Conservation (phyloP, 2,329 filamentous ascomycete species). For the Bipolaris sorokiniana region DNA sequence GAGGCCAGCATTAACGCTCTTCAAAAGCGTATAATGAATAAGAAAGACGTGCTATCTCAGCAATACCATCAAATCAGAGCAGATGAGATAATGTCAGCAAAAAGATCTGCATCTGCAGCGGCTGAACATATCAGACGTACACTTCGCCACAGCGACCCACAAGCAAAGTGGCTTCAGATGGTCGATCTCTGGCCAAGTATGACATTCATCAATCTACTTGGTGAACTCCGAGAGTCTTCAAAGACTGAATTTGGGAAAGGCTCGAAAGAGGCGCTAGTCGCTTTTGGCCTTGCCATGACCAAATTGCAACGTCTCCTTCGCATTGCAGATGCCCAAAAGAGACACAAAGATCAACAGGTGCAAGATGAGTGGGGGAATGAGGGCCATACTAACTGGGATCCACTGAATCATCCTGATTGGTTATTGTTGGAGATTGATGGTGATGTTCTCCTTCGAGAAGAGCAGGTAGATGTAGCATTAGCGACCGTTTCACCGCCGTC, state of each 20-base stretch:
- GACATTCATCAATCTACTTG: slow-evolving; percentile 54
- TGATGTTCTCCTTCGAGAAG: slow-evolving; percentile 65
- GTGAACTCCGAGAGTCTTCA: slow-evolving; percentile 54
- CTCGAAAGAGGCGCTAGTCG: slow-evolving; percentile 52
- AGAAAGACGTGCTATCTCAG: not conserved
- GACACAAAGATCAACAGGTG: slow-evolving; percentile 28
- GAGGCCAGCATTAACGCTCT: slow-evolving; percentile 45
- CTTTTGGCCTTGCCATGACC: slow-evolving; percentile 55
- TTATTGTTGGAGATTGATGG: slow-evolving; percentile 70
- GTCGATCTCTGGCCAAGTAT: slow-evolving; percentile 57
- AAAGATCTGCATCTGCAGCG: slow-evolving; percentile 15
- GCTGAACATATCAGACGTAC: slow-evolving; percentile 14
- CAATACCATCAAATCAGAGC: slow-evolving; percentile 11
- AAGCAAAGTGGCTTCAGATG: slow-evolving; percentile 51
- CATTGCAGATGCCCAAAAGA: slow-evolving; percentile 46
- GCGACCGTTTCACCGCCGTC: slow-evolving; percentile 64
- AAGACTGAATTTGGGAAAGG: slow-evolving; percentile 38
- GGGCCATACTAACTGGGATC: slow-evolving; percentile 64
- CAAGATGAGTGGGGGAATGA: slow-evolving; percentile 54
- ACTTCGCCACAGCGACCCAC: slow-evolving; percentile 29
- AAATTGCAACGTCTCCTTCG: slow-evolving; percentile 55
- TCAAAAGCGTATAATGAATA: not conserved
- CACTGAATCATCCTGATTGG: slow-evolving; percentile 64
- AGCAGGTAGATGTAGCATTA: slow-evolving; percentile 67
- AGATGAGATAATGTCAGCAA: slow-evolving; percentile 23